Evolutionary conservation across 2,329 filamentous ascomycete genomes (phyloP), one percentile per base, ranked within the genome.

Genomic region (Fusarium austroafricanum): DNA sequence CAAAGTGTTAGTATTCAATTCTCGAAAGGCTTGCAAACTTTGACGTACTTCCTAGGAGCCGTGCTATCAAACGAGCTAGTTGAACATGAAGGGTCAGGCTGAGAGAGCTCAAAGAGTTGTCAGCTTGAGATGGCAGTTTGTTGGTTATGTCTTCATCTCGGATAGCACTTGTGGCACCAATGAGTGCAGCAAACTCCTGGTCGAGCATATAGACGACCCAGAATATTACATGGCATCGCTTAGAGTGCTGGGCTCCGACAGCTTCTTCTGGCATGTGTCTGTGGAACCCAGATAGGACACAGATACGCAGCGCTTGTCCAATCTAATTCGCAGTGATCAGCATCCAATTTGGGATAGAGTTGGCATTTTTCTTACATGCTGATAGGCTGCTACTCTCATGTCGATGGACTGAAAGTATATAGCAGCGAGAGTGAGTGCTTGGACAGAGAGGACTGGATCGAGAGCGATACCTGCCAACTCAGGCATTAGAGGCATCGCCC

Each of bases 351-450:
- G n/a, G n/a, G n/a, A n/a, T n/a, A n/a, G n/a, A n/a, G n/a, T n/a
- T n/a, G n/a, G n/a, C n/a, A n/a, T n/a, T n/a, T n/a, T n/a, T 20
- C 76, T 61, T n/a, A 80, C 79, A 52, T 80, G 77, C 12, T 80
- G 78, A 26, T 78, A 80, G 0, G 79, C 79, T 2, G 76, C 76
- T 0, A 78, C 70, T 49, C 79, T 72, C 77, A 81, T 80, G 17
- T 81, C 79, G 3, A 81, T 73, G 1, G 79, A 80, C 31, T 81
- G 79, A 5, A 81, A 75, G 54, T 80, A 81, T 0, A 81, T 66
- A 0, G 79, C 79, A 0, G 75, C 78, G 9, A 81, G 31, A 0
- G 77, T 75, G 0, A 81, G 63, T 0, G 78, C 77, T 15, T 81
- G 68, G 0, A 64, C 66, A 0, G 72, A 70, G 1, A 73, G 54